Percentiles rank a stretch among this genome's conserved stretches.
phyloP scores from a whole-genome alignment of 257 asterid species.

The Solanum bukasovii region DNA sequence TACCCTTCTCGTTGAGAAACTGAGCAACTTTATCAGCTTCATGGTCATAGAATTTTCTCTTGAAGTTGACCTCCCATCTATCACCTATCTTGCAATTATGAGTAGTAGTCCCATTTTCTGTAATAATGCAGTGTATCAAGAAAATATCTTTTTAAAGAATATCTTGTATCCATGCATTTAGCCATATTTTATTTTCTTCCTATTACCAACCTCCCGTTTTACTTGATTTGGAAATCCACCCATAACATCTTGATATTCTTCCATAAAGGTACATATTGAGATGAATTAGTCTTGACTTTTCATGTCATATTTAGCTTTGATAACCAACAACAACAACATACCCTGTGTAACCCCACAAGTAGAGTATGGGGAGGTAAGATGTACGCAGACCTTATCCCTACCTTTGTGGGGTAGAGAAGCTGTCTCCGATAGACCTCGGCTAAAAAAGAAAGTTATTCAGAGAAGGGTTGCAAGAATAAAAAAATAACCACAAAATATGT shows the following conservation, averaged over 20 bases:
- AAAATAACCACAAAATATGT: neutral
- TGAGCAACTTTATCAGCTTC: neutral
- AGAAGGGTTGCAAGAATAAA: neutral
- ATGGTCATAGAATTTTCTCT: neutral
- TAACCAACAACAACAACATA: neutral
- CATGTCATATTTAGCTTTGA: neutral
- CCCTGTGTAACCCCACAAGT: neutral
- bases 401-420: neutral
- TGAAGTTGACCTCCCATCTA: neutral
- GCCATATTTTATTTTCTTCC: neutral
- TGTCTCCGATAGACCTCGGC: neutral
- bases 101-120: neutral
- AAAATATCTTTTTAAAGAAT: neutral
- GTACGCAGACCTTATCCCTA: neutral
- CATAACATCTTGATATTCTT: neutral
- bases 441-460: neutral
- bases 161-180: neutral
- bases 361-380: neutral
- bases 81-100: neutral
- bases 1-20: neutral
- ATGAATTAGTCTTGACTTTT: neutral
- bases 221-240: neutral
- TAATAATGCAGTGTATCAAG: neutral
- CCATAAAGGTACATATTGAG: neutral
- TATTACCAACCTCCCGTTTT: neutral